Base-by-base conservation (phyloP, 176 grass and related monocot genomes). In the Oryza punctata region DNA sequence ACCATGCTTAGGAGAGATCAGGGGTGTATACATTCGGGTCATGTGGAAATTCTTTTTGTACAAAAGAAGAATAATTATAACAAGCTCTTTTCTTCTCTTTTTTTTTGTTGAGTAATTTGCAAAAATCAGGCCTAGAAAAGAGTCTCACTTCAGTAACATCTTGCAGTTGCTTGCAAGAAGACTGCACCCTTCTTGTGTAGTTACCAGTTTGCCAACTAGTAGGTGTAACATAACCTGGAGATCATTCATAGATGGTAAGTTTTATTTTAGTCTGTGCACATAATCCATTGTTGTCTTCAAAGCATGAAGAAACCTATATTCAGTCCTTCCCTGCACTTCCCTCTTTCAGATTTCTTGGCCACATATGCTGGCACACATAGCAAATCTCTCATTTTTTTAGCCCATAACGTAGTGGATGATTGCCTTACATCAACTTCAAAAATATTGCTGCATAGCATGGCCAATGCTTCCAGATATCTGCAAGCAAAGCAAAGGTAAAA, bases 41-140 rank as follows among this genome's bases (percentile, higher is more conserved):
- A 60, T 67, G 46, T 47, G 26, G 75, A 35, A 25, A 71, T 78
- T 69, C 78, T 87, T 86, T 86, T 79, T 90, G 84, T 87, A 87
- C 79, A 87, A 90, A 90, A 70, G 79, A 37, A 69, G 75, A 82
- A 79, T 78, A 86, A 86, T 66, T 24, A 71, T 73, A 83, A 14
- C 32, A 78, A 45, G 75, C 64, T 84, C 1, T 86, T 86, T 69
- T 60, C 67, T 90, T 35, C 5, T 13, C 3, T 7, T 12, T n/a
- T n/a, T 26, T 75, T 46, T 41, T 66, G 47, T 69, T 74, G 61
- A n/a, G 61, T 88, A 59, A 49, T 75, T 75, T 65, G 35, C 88
- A 81, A 11, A 24, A 64, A 2, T 41, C 63, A 82, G 81, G 85
- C 73, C 73, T 83, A 90, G 73, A 61, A 87, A 85, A 74, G 71